Conservation (phyloP, 1,284 basidiomycete genomes). For the Uromyces viciae-fabae region DNA sequence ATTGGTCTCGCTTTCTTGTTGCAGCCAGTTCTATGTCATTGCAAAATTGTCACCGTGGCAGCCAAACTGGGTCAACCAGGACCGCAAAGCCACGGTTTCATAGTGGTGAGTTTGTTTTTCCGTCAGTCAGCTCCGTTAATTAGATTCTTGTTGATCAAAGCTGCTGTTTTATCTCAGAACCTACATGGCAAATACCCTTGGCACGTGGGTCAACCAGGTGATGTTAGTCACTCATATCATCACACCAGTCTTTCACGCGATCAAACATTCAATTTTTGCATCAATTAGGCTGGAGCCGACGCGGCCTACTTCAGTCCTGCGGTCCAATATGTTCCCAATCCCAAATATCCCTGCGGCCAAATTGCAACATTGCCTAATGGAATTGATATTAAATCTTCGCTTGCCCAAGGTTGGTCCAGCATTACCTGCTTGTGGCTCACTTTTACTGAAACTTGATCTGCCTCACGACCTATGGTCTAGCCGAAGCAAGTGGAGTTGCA, state of each 20-base stretch:
- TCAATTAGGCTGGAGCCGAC: constrained; percentile 22
- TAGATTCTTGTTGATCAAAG: not conserved
- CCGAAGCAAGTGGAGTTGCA: constrained; percentile 29
- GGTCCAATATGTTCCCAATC: constrained; percentile 30
- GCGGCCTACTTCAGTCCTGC: constrained; percentile 8
- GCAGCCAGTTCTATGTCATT: constrained; percentile 26
- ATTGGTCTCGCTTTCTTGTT: not conserved
- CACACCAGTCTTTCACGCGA: too few species aligned
- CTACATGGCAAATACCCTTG: constrained; percentile 20
- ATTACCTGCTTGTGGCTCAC: not conserved
- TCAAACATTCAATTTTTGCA: too few species aligned
- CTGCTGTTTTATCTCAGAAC: not conserved
- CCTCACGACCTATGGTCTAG: not conserved
- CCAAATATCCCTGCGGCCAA: constrained; percentile 24
- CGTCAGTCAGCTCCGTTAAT: not conserved
- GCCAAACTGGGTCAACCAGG: not conserved
- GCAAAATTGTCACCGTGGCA: constrained; percentile 28
- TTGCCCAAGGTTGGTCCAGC: constrained; percentile 10
- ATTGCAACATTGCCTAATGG: not conserved
- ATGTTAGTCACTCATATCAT: too few species aligned
- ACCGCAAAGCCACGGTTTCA: constrained; percentile 20
- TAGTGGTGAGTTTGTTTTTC: constrained; percentile 11
- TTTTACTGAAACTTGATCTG: not conserved
- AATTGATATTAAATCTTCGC: constrained; percentile 3
- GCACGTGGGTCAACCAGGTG: constrained; percentile 9